Evolutionary conservation across 2,329 filamentous ascomycete genomes (phyloP).

Genomic region (Akanthomyces uredinophilus): DNA sequence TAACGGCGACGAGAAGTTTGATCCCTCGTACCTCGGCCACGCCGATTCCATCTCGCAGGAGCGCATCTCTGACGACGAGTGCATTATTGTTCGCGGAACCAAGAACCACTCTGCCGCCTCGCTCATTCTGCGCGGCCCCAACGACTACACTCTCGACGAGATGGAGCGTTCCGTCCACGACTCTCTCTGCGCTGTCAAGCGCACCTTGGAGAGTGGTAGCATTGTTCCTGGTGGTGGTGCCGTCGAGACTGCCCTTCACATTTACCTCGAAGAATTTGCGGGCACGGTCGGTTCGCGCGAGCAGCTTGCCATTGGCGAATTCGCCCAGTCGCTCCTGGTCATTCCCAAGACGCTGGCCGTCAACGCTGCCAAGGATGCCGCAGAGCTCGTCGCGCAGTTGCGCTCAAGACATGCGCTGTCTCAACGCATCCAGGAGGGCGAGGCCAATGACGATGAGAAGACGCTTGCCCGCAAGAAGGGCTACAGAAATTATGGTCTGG

Average conservation of each 20-base stretch:
- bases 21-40: slow-evolving; percentile 79
- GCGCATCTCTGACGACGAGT: slow-evolving; percentile 97
- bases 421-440: slow-evolving; percentile 84
- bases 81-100: slow-evolving; percentile 92
- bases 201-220: slow-evolving; percentile 91
- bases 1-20: slow-evolving; percentile 96
- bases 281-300: slow-evolving; percentile 95
- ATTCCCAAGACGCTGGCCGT: slow-evolving; percentile 96
- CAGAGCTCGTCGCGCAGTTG: slow-evolving; percentile 91
- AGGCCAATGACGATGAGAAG: slow-evolving; percentile 81
- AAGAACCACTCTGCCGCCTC: slow-evolving; percentile 92
- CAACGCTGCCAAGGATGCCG: slow-evolving; percentile 94
- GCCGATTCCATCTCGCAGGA: slow-evolving; percentile 98
- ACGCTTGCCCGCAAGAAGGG: slow-evolving; percentile 87
- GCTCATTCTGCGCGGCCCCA: slow-evolving; percentile 89
- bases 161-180: slow-evolving; percentile 99
- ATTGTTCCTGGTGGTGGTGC: slow-evolving; percentile 96
- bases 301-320: slow-evolving; percentile 96
- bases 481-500: slow-evolving; percentile 97
- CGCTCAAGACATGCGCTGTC: slow-evolving; percentile 91
- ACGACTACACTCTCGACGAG: slow-evolving; percentile 95
- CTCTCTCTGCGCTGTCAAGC: slow-evolving; percentile 93
- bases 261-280: slow-evolving; percentile 97
- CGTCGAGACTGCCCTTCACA: slow-evolving; percentile 97
- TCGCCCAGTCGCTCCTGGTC: slow-evolving; percentile 86